phyloP scores from a whole-genome alignment of 208 protist genomes.

The Trypanosomatidae sp. region DNA sequence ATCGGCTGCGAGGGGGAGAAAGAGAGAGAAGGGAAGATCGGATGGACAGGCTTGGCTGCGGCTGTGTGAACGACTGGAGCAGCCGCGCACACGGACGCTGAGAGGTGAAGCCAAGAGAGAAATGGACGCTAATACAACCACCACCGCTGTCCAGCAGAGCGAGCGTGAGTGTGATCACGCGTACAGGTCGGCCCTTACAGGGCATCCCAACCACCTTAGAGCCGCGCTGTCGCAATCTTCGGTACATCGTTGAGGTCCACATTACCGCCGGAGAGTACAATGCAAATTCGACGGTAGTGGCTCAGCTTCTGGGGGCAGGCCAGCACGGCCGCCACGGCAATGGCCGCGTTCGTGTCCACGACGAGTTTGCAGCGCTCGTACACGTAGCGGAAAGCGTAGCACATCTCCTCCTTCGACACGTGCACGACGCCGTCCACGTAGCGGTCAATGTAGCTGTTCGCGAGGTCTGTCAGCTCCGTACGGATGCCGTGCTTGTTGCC shows the following conservation, averaged over 20 bases:
- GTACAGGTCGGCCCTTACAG: background rate
- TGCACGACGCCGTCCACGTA: constrained; percentile 67
- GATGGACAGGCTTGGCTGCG: background rate
- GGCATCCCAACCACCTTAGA: constrained; percentile 25
- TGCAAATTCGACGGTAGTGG: constrained; percentile 46
- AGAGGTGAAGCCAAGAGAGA: background rate
- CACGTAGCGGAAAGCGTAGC: constrained; percentile 71
- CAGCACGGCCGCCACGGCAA: constrained; percentile 70
- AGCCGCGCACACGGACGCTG: background rate
- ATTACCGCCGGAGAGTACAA: constrained; percentile 66
- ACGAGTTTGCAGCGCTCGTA: constrained; percentile 85
- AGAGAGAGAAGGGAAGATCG: background rate
- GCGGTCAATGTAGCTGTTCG: constrained; percentile 38
- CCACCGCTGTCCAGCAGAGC: background rate
- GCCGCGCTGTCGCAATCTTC: constrained; percentile 29
- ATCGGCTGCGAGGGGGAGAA: no score
- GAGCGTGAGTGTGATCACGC: background rate
- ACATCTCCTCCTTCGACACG: constrained; percentile 49
- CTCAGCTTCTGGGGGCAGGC: constrained; percentile 32
- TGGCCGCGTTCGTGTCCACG: constrained; percentile 69
- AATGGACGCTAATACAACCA: background rate
- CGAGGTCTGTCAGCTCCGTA: constrained; percentile 20
- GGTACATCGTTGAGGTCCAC: constrained; percentile 51
- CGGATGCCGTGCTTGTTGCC: constrained; percentile 17
- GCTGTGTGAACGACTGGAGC: background rate